phyloP scores from a whole-genome alignment of 768 basidiomycete genomes.

The Panellus pusillus region DNA sequence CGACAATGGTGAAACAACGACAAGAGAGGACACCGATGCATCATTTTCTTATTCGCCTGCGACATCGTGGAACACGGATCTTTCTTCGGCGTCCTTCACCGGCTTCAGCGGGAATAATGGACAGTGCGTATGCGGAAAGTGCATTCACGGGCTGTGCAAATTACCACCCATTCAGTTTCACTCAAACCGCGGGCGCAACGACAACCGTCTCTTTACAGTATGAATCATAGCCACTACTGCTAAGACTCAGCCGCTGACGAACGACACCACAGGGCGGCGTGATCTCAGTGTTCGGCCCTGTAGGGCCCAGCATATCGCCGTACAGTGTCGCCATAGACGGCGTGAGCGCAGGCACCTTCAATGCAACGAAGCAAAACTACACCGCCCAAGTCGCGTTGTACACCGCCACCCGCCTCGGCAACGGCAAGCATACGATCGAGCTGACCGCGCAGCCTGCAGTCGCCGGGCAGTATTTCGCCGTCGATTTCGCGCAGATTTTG shows the following conservation, averaged over 20 bases:
- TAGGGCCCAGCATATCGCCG: conserved; percentile 26
- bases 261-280: conserved; percentile 14
- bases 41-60: conserved; percentile 6
- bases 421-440: conserved; percentile 25
- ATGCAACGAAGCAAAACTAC: conserved; percentile 20
- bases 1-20: neutral
- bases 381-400: conserved; percentile 13
- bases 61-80: conserved; percentile 14
- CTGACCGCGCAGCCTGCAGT: conserved; percentile 9
- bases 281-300: conserved; percentile 36
- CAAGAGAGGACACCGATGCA: conserved; percentile 9
- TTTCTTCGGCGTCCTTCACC: neutral
- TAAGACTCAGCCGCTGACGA: too few species aligned
- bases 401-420: conserved; percentile 10
- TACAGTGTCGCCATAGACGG: conserved; percentile 29
- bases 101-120: conserved; percentile 18
- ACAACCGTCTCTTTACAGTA: conserved; percentile 22
- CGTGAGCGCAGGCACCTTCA: conserved; percentile 14
- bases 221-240: neutral
- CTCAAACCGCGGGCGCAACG: conserved; percentile 16
- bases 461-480: conserved; percentile 9
- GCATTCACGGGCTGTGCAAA: too few species aligned
- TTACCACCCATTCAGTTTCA: conserved; percentile 14
- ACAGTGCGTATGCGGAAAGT: conserved; percentile 7
- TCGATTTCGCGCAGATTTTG: conserved; percentile 13